Conservation (phyloP, 495 filamentous ascomycete genomes). For the Xylaria nigripes region DNA sequence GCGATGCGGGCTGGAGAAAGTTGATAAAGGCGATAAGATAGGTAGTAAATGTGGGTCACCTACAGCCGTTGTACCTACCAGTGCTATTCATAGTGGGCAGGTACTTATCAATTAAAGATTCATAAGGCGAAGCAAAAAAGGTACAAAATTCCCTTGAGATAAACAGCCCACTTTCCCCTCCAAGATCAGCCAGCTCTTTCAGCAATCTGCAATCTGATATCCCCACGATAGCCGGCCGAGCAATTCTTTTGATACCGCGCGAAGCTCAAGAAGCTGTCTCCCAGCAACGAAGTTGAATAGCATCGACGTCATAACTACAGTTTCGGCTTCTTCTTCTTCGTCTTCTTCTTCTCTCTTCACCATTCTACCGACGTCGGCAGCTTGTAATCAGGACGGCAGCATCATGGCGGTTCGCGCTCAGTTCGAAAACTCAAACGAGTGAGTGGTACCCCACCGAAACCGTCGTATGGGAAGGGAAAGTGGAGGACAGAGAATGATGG, state of each 20-base stretch:
- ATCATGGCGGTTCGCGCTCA: constrained; percentile 75
- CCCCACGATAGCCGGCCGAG: not conserved
- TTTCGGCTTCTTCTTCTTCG: not conserved
- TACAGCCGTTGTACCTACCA: no score
- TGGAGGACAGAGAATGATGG: not conserved
- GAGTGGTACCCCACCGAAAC: constrained; percentile 32
- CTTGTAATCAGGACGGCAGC: not conserved
- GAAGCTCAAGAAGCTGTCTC: not conserved
- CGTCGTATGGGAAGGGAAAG: constrained; percentile 1
- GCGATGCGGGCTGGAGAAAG: not conserved
- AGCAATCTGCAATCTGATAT: not conserved
- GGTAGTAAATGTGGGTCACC: not conserved
- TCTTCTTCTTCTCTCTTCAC: constrained; percentile 7
- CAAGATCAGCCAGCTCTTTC: not conserved
- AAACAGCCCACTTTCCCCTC: constrained; percentile 11
- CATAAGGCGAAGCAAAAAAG: not conserved
- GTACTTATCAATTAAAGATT: no score
- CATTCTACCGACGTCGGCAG: constrained; percentile 10
- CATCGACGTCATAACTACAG: not conserved
- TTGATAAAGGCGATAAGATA: not conserved
- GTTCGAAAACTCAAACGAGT: constrained; percentile 99
- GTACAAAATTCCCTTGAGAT: no score
- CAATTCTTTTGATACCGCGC: not conserved
- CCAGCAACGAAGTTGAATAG: not conserved
- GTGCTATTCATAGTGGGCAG: no score